These are phyloP conservation scores for Microthyrium microscopicum DNA, from an alignment of 2,329 filamentous ascomycete species.

Conservation along the genomic window DNA sequence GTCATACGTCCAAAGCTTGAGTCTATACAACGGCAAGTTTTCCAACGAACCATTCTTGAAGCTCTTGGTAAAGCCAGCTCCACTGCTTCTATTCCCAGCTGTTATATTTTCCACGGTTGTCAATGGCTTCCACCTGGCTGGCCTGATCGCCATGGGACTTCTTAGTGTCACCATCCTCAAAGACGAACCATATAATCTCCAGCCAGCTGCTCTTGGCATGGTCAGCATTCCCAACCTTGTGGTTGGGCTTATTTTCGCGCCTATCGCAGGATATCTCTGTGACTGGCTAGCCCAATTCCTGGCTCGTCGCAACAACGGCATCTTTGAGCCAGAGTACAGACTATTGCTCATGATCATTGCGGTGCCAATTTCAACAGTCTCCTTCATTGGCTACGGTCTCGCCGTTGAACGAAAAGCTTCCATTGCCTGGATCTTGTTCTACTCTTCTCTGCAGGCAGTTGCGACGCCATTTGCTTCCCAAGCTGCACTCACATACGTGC, in stretches of 20 bases:
- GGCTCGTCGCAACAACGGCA: slow-evolving; percentile 22
- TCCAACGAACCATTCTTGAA: slow-evolving; percentile 17
- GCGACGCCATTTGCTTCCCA: slow-evolving; percentile 22
- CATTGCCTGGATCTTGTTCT: slow-evolving; percentile 17
- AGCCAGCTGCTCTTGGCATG: neutral
- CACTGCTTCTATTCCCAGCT: slow-evolving; percentile 3
- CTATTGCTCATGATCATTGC: slow-evolving; percentile 22
- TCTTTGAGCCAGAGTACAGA: slow-evolving; percentile 24
- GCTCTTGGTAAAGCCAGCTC: slow-evolving; percentile 15
- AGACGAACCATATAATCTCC: slow-evolving; percentile 2
- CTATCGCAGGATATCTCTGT: slow-evolving; percentile 19
- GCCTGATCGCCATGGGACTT: slow-evolving; percentile 21
- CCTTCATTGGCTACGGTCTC: slow-evolving; percentile 26
- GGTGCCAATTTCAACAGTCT: slow-evolving; percentile 18
- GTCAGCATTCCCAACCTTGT: slow-evolving; percentile 11
- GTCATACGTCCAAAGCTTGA: slow-evolving; percentile 14
- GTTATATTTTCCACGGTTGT: slow-evolving; percentile 4
- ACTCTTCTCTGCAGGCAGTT: slow-evolving; percentile 21
- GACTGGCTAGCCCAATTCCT: slow-evolving; percentile 18
- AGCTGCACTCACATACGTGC: slow-evolving; percentile 24
- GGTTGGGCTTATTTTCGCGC: neutral
- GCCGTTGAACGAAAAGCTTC: slow-evolving; percentile 16
- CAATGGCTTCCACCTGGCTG: slow-evolving; percentile 19
- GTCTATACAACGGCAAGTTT: slow-evolving; percentile 16
- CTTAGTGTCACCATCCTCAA: slow-evolving; percentile 16